Percentiles rank a stretch among this genome's conserved stretches.
Conservation (phyloP, 768 basidiomycete species). For the Suillus plorans region DNA sequence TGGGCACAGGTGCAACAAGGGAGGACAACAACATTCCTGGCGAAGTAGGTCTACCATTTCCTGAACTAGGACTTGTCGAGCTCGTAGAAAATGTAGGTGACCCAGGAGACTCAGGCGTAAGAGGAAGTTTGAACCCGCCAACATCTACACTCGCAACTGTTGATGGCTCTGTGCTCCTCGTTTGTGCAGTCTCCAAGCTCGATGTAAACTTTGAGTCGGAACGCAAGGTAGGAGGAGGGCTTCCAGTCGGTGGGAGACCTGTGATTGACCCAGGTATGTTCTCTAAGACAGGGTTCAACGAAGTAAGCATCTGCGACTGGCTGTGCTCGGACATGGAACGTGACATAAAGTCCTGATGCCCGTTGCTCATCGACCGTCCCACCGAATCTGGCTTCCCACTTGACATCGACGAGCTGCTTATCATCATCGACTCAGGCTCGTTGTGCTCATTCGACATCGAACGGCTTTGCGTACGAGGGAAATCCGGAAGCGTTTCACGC, state of each 20-base stretch:
- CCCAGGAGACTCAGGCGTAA: constrained; percentile 27
- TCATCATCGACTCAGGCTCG: constrained; percentile 9
- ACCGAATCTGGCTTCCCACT: constrained; percentile 19
- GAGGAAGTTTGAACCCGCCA: constrained; percentile 31
- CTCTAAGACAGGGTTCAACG: constrained; percentile 17
- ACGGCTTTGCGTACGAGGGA: constrained; percentile 13
- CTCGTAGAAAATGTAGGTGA: constrained; percentile 8
- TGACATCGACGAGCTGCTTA: constrained; percentile 22
- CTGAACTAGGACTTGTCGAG: background rate
- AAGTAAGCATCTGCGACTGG: background rate
- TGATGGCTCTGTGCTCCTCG: constrained; percentile 22
- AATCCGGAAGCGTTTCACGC: constrained; percentile 27
- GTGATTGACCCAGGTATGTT: constrained; percentile 18
- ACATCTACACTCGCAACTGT: constrained; percentile 20
- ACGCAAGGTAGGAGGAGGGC: constrained; percentile 33
- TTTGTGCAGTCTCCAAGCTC: constrained; percentile 18
- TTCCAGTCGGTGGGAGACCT: constrained; percentile 19
- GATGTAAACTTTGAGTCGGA: constrained; percentile 41
- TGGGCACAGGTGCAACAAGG: constrained; percentile 5
- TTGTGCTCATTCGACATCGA: constrained; percentile 18
- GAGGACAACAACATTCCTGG: constrained; percentile 1
- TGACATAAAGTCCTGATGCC: background rate
- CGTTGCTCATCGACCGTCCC: background rate
- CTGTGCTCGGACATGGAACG: constrained; percentile 4
- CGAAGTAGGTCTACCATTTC: background rate